Evolutionary conservation across 2,329 filamentous ascomycete genomes (phyloP), one percentile per base, ranked within the genome.

Genomic region (Bipolaris oryzae): DNA sequence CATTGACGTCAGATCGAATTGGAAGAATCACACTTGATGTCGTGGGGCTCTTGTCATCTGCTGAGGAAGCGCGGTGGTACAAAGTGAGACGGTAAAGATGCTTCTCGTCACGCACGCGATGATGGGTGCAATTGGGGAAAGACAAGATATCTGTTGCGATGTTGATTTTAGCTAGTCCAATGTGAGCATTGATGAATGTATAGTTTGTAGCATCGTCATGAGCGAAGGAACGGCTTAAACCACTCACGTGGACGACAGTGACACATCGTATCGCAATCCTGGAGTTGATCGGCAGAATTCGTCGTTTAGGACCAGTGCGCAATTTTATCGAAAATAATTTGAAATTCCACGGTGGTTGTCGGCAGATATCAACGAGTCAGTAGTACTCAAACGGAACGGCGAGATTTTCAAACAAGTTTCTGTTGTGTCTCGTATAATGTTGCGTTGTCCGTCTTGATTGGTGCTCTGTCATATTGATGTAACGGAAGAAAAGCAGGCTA

Each of bases 331-430:
- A 21, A 41, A 31, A 35, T n/a, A 10, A 35, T 42, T 23, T 25
- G 28, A 37, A 34, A 49, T 43, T 35, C 21, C 39, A 56, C 33
- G 38, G 42, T 46, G 15, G 25, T 42, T 20, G 20, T 34, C 45
- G 11, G 23, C 15, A 44, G 23, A 23, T 9, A 38, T 50, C 38
- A 33, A 43, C 54, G 54, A 56, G 54, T 56, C 54, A 56, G 50
- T 20, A 7, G 43, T 56, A 35, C 49, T 33, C 31, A 33, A 57
- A 33, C 28, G 53, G 54, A 57, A 57, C 28, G 37, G 31, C n/a
- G 15, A 46, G 21, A 28, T 16, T 20, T 38, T 28, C 35, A 42
- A 46, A 47, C 48, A 52, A 37, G 53, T 52, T 56, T 56, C 48
- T 52, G 42, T 16, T 16, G 35, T 42, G 53, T 35, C 42, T 47